Percentiles rank a stretch among this genome's conserved stretches.
These are phyloP conservation scores for Puccinia sorghi DNA, from an alignment of 1,284 basidiomycete species.

Conservation along the genomic window DNA sequence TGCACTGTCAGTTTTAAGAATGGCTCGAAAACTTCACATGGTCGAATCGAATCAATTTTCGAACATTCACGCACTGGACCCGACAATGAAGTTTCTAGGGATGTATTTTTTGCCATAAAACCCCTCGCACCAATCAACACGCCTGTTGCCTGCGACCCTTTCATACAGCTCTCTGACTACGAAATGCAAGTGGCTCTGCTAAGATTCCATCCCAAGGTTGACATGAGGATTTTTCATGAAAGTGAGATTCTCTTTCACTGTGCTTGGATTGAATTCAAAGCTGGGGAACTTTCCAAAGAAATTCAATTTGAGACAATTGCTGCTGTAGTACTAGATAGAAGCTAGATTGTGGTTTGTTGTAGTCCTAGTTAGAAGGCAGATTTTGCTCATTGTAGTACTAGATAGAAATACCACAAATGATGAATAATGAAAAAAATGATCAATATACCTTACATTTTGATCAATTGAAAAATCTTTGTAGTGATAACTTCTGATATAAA, in stretches of 20 bases:
- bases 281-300: neutral
- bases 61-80: neutral
- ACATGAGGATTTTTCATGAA: neutral
- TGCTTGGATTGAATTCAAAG: conserved; percentile 16
- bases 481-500: neutral
- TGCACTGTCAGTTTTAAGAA: neutral
- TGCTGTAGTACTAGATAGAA: neutral
- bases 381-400: no score
- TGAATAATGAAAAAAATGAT: neutral
- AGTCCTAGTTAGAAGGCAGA: no score
- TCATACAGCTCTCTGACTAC: neutral
- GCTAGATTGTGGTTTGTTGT: neutral
- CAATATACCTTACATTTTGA: neutral
- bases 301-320: conserved; percentile 1
- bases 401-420: no score
- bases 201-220: neutral
- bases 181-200: conserved; percentile 2
- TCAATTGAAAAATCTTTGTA: neutral
- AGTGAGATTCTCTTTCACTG: conserved; percentile 22
- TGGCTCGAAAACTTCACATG: neutral
- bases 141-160: neutral
- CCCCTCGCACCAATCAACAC: neutral
- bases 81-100: neutral
- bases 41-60: conserved; percentile 4
- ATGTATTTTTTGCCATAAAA: conserved; percentile 6